Evolutionary conservation across 108 stramenopile species (phyloP), one percentile per base, ranked within the genome.

Genomic region (Pseudonitzschia multistriata): DNA sequence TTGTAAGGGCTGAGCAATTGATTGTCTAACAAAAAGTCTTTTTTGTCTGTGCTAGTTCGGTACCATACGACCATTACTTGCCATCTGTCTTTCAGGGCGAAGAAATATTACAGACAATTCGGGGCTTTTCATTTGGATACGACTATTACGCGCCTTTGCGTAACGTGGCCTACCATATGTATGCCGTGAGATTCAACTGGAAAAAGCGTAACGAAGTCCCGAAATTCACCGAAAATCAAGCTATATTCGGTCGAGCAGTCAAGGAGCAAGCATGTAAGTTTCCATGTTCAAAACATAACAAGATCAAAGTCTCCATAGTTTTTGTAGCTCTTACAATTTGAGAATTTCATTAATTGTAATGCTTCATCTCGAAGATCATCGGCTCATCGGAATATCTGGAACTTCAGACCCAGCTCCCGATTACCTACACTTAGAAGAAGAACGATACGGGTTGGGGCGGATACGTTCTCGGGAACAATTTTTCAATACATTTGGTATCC

Each of bases 51-150:
- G 29, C 3, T 60, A 35, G 36, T 31, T 35, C 36, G 40, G 62
- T 72, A 37, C 71, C 62, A n/a, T 77, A 73, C 50, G 50, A 52
- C 24, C 50, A 52, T 52, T 52, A 52, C 34, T 52, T 78, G 36
- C 79, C 81, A 21, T 73, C 76, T 52, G 67, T 86, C 13, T 81
- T 84, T 34, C 81, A 83, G 69, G 91, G 85, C 0, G 88, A 87
- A 73, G 91, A 88, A 67, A 86, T 92, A 27, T 75, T 70, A 27
- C 73, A 79, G 74, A 75, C 71, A 6, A 28, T 88, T 11, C 77
- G 91, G n/a, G 91, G 76, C 3, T 92, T 79, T 50, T 87, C 86
- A 0, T 61, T 81, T 52, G 91, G 91, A 6, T 92, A 92, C 67
- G 91, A 92, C 55, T 88, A 82, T 67, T 92, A 92, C 71, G 82